Evolutionary conservation across 768 basidiomycete species (phyloP).

Genomic region (Mycena epipterygia): DNA sequence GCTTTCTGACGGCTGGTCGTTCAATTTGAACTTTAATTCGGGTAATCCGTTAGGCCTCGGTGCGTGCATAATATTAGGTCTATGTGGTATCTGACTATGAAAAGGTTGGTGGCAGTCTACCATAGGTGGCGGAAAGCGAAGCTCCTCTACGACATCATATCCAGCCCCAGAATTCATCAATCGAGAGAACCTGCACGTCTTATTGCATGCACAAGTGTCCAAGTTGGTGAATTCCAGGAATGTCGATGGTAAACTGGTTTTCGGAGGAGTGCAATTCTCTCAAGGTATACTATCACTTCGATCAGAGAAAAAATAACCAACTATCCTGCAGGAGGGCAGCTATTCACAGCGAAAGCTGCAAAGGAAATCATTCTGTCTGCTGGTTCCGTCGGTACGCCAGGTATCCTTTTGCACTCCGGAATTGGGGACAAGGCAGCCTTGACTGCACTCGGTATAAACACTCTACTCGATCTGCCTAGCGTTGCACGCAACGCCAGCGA

Average conservation of each 20-base stretch:
- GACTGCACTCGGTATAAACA: slow-evolving; percentile 20
- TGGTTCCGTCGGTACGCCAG: slow-evolving; percentile 44
- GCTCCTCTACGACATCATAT: slow-evolving; percentile 32
- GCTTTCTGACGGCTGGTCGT: slow-evolving; percentile 25
- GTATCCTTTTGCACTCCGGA: slow-evolving; percentile 41
- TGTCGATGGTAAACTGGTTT: not conserved
- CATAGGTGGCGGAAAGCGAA: slow-evolving; percentile 28
- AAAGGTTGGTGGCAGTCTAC: slow-evolving; percentile 29
- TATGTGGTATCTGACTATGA: slow-evolving; percentile 41
- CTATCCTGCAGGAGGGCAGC: not conserved
- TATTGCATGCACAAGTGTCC: slow-evolving; percentile 25
- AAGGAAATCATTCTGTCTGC: slow-evolving; percentile 32
- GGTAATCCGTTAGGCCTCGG: slow-evolving; percentile 48
- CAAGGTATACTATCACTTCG: not conserved
- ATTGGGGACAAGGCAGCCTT: slow-evolving; percentile 32
- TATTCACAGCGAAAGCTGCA: slow-evolving; percentile 5
- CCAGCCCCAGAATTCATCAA: slow-evolving; percentile 32
- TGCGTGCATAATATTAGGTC: slow-evolving; percentile 38
- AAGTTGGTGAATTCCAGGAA: not conserved
- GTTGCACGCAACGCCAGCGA: slow-evolving; percentile 33
- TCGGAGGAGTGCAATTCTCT: slow-evolving; percentile 25
- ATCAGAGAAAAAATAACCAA: not conserved
- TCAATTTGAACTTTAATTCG: slow-evolving; percentile 48
- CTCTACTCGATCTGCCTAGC: slow-evolving; percentile 36
- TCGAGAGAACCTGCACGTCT: slow-evolving; percentile 33